phyloP scores from a whole-genome alignment of 768 basidiomycete species.

The Pleurotus salmoneostramineus region DNA sequence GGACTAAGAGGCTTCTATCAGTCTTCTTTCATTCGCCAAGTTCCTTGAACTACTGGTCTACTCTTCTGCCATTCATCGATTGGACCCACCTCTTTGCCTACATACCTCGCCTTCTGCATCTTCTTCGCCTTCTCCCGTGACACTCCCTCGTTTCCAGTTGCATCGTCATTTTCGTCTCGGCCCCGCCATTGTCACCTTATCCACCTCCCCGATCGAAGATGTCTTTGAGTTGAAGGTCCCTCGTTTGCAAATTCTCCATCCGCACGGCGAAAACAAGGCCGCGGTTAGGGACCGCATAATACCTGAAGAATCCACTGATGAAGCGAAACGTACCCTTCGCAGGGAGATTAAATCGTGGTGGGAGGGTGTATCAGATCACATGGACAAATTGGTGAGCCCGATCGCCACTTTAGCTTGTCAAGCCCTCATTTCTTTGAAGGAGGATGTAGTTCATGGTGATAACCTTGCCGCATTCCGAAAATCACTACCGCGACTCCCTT shows the following conservation, averaged over 20 bases:
- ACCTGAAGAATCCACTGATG: slow-evolving; percentile 20
- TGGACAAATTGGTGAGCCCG: slow-evolving; percentile 53
- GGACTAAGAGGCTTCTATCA: slow-evolving; percentile 13
- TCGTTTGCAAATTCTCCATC: slow-evolving; percentile 47
- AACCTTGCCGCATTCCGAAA: slow-evolving; percentile 32
- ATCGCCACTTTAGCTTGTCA: not conserved
- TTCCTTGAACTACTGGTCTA: slow-evolving; percentile 52
- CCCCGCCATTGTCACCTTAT: slow-evolving; percentile 12
- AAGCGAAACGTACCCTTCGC: slow-evolving; percentile 46
- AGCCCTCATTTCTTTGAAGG: slow-evolving; percentile 27
- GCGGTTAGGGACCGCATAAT: not conserved
- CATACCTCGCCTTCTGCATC: slow-evolving; percentile 33
- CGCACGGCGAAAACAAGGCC: slow-evolving; percentile 12
- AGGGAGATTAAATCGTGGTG: slow-evolving; percentile 65
- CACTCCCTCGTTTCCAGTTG: slow-evolving; percentile 22
- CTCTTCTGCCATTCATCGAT: slow-evolving; percentile 29
- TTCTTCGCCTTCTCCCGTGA: slow-evolving; percentile 25
- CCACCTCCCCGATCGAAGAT: slow-evolving; percentile 22
- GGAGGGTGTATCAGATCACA: slow-evolving; percentile 56
- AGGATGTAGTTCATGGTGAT: slow-evolving; percentile 30
- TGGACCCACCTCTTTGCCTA: slow-evolving; percentile 40
- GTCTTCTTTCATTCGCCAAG: slow-evolving; percentile 54
- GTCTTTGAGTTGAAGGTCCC: slow-evolving; percentile 63
- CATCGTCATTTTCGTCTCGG: slow-evolving; percentile 30
- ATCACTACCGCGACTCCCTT: slow-evolving; percentile 57